These are phyloP conservation scores for Cutaneotrichosporon daszewskae DNA, from an alignment of 1,284 basidiomycete species.

Conservation along the genomic window DNA sequence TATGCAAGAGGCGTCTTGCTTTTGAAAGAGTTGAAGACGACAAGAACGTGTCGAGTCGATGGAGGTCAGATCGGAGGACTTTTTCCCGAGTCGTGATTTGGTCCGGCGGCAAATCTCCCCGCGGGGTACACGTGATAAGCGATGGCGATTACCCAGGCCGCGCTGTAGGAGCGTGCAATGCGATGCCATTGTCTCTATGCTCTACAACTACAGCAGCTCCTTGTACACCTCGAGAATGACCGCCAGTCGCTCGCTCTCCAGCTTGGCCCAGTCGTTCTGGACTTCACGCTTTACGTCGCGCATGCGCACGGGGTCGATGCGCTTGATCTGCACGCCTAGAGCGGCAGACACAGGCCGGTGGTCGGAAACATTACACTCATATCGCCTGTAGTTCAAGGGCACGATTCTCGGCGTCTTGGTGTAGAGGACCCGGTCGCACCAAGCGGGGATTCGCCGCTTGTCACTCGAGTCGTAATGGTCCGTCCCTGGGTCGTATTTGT, in stretches of 20 bases:
- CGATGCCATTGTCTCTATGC: too few species aligned
- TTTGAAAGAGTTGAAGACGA: too few species aligned
- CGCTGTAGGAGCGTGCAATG: too few species aligned
- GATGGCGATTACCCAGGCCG: too few species aligned
- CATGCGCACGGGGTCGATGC: conserved; percentile 58
- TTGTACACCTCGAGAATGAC: conserved; percentile 47
- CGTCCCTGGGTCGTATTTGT: conserved; percentile 85
- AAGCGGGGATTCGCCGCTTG: conserved; percentile 82
- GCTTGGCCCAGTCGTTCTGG: conserved; percentile 56
- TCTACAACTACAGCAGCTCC: conserved; percentile 11
- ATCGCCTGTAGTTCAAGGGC: conserved; percentile 64
- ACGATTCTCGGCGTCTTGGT: conserved; percentile 58
- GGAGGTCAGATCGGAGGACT: not conserved
- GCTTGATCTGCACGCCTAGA: conserved; percentile 67
- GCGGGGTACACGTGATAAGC: too few species aligned
- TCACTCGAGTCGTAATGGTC: conserved; percentile 79
- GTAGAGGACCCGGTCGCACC: conserved; percentile 93
- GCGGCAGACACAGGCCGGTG: conserved; percentile 80
- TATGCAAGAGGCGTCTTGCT: too few species aligned
- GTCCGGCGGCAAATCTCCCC: not conserved
- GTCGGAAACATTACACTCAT: conserved; percentile 77
- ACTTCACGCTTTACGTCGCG: conserved; percentile 56
- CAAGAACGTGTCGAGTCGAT: too few species aligned
- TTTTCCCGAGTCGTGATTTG: too few species aligned
- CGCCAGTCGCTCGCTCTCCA: conserved; percentile 56